phyloP scores from a whole-genome alignment of 1,284 basidiomycete genomes.

The Ustilago trichophora region DNA sequence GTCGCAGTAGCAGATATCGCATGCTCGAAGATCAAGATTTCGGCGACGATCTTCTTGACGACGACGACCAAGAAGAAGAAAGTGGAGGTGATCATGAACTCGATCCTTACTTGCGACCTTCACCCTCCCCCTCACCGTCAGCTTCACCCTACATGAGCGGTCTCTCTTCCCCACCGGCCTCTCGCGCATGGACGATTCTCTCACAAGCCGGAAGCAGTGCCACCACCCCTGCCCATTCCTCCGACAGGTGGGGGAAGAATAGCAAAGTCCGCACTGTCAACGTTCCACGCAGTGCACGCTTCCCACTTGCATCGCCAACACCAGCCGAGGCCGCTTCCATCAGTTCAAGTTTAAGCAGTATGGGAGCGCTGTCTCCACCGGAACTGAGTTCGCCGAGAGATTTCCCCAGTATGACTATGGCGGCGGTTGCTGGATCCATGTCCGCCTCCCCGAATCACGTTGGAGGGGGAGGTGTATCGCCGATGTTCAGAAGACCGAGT shows the following conservation, averaged over 20 bases:
- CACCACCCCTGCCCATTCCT: conserved; percentile 19
- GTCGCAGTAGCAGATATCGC: neutral
- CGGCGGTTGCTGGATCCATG: neutral
- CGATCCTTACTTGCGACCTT: conserved; percentile 13
- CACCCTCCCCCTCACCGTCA: conserved; percentile 33
- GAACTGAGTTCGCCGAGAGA: conserved; percentile 15
- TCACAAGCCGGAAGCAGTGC: conserved; percentile 31
- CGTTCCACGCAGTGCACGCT: conserved; percentile 45
- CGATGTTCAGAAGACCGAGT: conserved; percentile 1
- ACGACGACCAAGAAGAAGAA: conserved; percentile 11
- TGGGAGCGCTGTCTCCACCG: conserved; percentile 10
- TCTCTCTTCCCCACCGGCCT: conserved; percentile 22
- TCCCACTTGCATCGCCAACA: conserved; percentile 26
- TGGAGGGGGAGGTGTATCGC: neutral
- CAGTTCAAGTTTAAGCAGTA: conserved; percentile 11
- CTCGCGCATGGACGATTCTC: conserved; percentile 62
- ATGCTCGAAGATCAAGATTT: conserved; percentile 33
- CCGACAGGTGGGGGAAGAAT: conserved; percentile 37
- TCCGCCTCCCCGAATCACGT: conserved; percentile 3
- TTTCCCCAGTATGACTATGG: conserved; percentile 12
- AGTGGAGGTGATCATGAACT: too few species aligned
- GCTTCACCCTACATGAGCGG: conserved; percentile 41
- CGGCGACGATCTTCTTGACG: neutral
- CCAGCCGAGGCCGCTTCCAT: conserved; percentile 17
- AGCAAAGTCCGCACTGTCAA: conserved; percentile 58